These are phyloP conservation scores for Citrus sinensis DNA, from an alignment of 345 rosid species.

Conservation along the genomic window DNA sequence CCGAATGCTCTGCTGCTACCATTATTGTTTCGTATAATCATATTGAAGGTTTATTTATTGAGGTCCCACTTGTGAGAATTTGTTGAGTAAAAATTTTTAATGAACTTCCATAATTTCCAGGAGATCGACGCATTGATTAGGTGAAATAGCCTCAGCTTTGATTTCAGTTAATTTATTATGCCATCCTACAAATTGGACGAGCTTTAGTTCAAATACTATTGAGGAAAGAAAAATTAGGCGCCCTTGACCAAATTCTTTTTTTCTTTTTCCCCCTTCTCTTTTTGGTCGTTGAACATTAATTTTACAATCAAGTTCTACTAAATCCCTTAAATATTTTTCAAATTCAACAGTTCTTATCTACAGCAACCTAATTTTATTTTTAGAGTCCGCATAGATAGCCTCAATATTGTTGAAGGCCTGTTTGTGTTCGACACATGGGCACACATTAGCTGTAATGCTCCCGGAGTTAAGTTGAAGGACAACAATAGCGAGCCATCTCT, in stretches of 20 bases:
- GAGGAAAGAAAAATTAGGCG: too few relatives aligned
- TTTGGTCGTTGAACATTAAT: too few relatives aligned
- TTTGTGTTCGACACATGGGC: not conserved
- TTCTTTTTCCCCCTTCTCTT: too few relatives aligned
- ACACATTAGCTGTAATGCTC: not conserved
- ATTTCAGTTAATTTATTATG: conserved; percentile 20
- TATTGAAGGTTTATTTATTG: conserved; percentile 15
- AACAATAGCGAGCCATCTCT: not conserved
- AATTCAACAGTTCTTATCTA: not conserved
- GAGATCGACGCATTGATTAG: conserved; percentile 4
- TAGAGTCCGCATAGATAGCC: not conserved
- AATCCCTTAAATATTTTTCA: too few relatives aligned
- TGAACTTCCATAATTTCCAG: conserved; percentile 13
- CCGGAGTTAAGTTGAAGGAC: not conserved
- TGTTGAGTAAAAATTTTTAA: conserved; percentile 2
- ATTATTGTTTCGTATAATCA: conserved; percentile 11
- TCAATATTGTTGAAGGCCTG: not conserved
- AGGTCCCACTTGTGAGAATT: not conserved
- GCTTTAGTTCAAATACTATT: not conserved
- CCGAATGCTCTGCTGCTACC: conserved; percentile 19
- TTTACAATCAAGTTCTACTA: too few relatives aligned
- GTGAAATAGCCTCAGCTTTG: not conserved
- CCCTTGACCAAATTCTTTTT: too few relatives aligned
- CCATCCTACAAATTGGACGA: not conserved
- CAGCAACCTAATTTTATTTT: not conserved